Evolutionary conservation across 306 rosid species (phyloP).

Genomic region (Castanospermum australe): DNA sequence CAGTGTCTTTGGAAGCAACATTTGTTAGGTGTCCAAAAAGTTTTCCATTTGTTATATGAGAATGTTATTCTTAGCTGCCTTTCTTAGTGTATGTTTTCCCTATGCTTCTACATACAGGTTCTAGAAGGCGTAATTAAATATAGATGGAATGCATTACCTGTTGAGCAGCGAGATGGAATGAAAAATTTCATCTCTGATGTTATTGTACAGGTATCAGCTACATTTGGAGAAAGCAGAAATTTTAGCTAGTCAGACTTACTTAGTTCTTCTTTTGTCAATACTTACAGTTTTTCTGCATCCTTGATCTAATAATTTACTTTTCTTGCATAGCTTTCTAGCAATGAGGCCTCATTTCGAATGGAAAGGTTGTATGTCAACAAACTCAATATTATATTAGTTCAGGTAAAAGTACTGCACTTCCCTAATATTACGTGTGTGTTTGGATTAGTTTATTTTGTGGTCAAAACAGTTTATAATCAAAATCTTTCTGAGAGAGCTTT

Average conservation of each 20-base stretch:
- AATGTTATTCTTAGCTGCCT: neutral
- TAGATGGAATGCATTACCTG: conserved; percentile 98
- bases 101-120: conserved; percentile 52
- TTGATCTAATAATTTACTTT: conserved; percentile 12
- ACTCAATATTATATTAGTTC: conserved; percentile 94
- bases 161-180: conserved; percentile 98
- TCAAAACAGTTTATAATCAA: too few relatives aligned
- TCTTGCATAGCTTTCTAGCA: conserved; percentile 72
- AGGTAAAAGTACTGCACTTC: conserved; percentile 48
- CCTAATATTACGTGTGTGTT: neutral
- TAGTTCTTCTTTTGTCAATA: neutral
- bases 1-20: conserved; percentile 1
- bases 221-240: neutral
- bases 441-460: too few relatives aligned
- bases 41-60: neutral
- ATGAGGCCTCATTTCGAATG: conserved; percentile 78
- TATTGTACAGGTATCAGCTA: conserved; percentile 73
- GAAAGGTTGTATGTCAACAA: conserved; percentile 98
- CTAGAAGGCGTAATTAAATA: conserved; percentile 97
- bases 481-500: too few relatives aligned
- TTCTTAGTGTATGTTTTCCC: neutral
- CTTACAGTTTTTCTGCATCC: neutral
- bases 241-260: neutral
- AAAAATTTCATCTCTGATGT: conserved; percentile 96
- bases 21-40: neutral